Evolutionary conservation across 257 asterid genomes (phyloP).

Genomic region (Jasminum sambac): DNA sequence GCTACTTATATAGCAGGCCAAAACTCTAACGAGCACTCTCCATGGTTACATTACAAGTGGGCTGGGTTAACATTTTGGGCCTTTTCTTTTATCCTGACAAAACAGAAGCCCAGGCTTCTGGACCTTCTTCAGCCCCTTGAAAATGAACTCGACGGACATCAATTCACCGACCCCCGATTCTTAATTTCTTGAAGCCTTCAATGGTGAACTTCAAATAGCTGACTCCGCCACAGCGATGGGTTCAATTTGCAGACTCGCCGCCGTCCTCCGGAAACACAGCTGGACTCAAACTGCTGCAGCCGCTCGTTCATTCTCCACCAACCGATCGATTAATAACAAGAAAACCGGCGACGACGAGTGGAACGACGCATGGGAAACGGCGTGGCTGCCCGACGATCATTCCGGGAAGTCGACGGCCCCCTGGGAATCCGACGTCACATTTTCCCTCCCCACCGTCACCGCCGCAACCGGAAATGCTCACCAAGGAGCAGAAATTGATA

Average conservation of each 20-base stretch:
- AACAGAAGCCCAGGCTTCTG: too few species aligned
- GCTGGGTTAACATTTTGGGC: too few species aligned
- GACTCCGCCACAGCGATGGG: slow-evolving; percentile 41
- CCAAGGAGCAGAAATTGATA: slow-evolving; percentile 42
- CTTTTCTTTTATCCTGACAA: too few species aligned
- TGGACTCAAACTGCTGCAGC: slow-evolving; percentile 28
- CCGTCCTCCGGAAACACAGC: slow-evolving; percentile 30
- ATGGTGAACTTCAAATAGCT: too few species aligned
- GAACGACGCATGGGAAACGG: slow-evolving; percentile 92
- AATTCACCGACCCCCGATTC: too few species aligned
- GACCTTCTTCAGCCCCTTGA: too few species aligned
- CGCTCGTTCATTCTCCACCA: slow-evolving; percentile 40
- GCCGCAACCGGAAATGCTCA: slow-evolving; percentile 26
- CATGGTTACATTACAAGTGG: too few species aligned
- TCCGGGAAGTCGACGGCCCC: slow-evolving; percentile 56
- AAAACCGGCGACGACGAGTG: slow-evolving; percentile 67
- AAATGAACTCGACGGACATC: too few species aligned
- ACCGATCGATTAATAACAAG: slow-evolving; percentile 7
- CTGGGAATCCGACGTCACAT: slow-evolving; percentile 85
- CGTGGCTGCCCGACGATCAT: slow-evolving; percentile 86
- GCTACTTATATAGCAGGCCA: too few species aligned
- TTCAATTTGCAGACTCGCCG: slow-evolving; percentile 35
- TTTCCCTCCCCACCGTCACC: slow-evolving; percentile 42
- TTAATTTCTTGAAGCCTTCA: too few species aligned
- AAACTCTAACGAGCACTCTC: slow-evolving; percentile 29